These are phyloP conservation scores for Botrytis deweyae DNA, from an alignment of 2,329 filamentous ascomycete genomes.

Conservation along the genomic window DNA sequence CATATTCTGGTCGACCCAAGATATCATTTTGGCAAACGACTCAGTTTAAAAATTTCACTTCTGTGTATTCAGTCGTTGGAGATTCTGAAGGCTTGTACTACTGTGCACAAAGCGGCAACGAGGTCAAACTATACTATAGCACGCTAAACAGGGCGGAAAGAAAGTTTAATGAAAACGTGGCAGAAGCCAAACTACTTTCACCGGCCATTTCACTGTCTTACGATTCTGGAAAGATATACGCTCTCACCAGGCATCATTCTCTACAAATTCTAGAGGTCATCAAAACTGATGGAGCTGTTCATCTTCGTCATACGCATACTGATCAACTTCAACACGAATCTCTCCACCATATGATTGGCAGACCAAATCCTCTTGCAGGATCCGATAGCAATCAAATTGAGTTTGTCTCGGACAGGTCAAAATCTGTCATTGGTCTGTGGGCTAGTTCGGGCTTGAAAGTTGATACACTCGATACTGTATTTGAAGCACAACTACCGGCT, in stretches of 20 bases:
- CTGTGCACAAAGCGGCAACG: slow-evolving; percentile 47
- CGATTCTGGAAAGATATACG: slow-evolving; percentile 48
- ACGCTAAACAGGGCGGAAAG: slow-evolving; percentile 42
- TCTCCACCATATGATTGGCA: slow-evolving; percentile 31
- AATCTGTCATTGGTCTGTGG: slow-evolving; percentile 37
- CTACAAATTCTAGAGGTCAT: slow-evolving; percentile 52
- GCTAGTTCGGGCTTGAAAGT: slow-evolving; percentile 33
- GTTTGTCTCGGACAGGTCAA: slow-evolving; percentile 39
- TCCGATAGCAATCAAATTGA: slow-evolving; percentile 25
- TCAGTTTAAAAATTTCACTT: slow-evolving; percentile 7
- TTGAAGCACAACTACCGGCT: slow-evolving; percentile 55
- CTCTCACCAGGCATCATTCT: slow-evolving; percentile 55
- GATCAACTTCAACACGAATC: slow-evolving; percentile 38
- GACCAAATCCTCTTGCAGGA: background rate
- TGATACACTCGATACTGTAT: slow-evolving; percentile 44
- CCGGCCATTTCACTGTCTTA: slow-evolving; percentile 51
- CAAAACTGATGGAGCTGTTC: slow-evolving; percentile 27
- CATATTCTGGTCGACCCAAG: slow-evolving; percentile 22
- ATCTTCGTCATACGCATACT: slow-evolving; percentile 37
- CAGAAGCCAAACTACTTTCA: slow-evolving; percentile 52
- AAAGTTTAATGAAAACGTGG: slow-evolving; percentile 50
- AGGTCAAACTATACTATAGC: slow-evolving; percentile 9
- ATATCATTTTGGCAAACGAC: slow-evolving; percentile 57
- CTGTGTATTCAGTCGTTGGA: slow-evolving; percentile 57
- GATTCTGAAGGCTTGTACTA: slow-evolving; percentile 57